phyloP scores from a whole-genome alignment of 2,329 filamentous ascomycete genomes.

The Ophiostoma fasciatum region DNA sequence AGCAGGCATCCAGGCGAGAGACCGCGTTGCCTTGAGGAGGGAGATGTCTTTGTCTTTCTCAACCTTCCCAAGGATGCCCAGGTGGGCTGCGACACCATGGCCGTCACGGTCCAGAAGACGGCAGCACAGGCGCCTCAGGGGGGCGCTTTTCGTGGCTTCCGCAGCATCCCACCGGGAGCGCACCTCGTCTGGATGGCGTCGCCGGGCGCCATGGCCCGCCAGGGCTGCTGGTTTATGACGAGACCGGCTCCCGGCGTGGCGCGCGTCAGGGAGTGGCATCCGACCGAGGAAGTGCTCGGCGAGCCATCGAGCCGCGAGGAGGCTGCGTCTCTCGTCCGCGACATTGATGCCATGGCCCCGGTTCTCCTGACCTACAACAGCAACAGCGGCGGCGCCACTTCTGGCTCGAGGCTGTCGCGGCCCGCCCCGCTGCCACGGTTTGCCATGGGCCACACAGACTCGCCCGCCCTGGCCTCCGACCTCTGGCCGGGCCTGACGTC shows the following conservation, averaged over 20 bases:
- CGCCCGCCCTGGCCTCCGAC: constrained; percentile 3
- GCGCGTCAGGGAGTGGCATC: constrained; percentile 40
- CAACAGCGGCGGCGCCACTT: neutral
- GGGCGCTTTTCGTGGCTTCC: constrained; percentile 33
- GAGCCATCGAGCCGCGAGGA: constrained; percentile 32
- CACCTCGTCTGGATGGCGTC: constrained; percentile 47
- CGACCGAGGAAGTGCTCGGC: constrained; percentile 36
- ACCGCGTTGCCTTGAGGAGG: constrained; percentile 18
- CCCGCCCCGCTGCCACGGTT: no score
- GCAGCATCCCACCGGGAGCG: constrained; percentile 36
- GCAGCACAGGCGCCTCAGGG: constrained; percentile 11
- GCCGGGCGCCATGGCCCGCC: constrained; percentile 31
- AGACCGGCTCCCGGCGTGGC: constrained; percentile 18
- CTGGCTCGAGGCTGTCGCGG: no score
- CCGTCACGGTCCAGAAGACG: constrained; percentile 23
- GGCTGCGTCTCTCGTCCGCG: constrained; percentile 27
- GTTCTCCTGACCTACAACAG: constrained; percentile 28
- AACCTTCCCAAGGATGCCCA: constrained; percentile 35
- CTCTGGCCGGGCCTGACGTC: constrained; percentile 40
- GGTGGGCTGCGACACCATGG: constrained; percentile 37
- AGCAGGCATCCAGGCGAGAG: no score
- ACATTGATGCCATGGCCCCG: constrained; percentile 23
- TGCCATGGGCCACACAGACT: neutral
- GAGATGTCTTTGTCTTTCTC: constrained; percentile 38
- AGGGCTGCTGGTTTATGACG: constrained; percentile 42